phyloP scores from a whole-genome alignment of 192 early-diverging fungal species.

The Mortierella hygrophila region DNA sequence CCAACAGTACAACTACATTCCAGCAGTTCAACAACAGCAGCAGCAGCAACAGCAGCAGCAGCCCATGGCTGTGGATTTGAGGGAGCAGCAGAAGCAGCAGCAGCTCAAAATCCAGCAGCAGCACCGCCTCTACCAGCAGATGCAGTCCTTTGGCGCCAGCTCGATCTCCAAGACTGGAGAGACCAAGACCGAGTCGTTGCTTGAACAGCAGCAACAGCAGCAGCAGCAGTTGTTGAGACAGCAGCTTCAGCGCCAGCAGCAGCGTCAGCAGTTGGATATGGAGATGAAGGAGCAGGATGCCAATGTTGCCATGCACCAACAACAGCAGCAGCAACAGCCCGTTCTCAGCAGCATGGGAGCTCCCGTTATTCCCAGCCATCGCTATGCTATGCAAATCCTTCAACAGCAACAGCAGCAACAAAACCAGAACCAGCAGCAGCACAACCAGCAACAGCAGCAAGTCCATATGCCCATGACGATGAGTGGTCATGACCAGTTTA shows the following conservation, averaged over 20 bases:
- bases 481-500: slow-evolving; percentile 39
- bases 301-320: neutral
- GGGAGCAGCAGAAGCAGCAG: slow-evolving; percentile 56
- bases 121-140: slow-evolving; percentile 52
- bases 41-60: slow-evolving; percentile 21
- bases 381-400: slow-evolving; percentile 53
- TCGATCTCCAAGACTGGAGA: slow-evolving; percentile 13
- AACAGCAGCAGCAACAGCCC: slow-evolving; percentile 27
- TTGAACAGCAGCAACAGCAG: slow-evolving; percentile 50
- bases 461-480: slow-evolving; percentile 45
- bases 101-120: slow-evolving; percentile 57
- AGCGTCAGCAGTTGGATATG: slow-evolving; percentile 48
- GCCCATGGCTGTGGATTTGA: slow-evolving; percentile 21
- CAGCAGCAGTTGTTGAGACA: slow-evolving; percentile 51
- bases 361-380: slow-evolving; percentile 50
- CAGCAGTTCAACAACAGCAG: slow-evolving; percentile 2
- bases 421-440: slow-evolving; percentile 26
- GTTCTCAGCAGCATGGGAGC: slow-evolving; percentile 26
- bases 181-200: slow-evolving; percentile 26
- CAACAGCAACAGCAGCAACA: slow-evolving; percentile 54
- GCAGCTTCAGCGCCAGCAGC: slow-evolving; percentile 53
- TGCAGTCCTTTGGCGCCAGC: slow-evolving; percentile 49
- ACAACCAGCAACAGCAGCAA: slow-evolving; percentile 10
- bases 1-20: slow-evolving; percentile 19
- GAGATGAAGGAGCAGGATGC: slow-evolving; percentile 50